Percentiles rank a stretch among this genome's conserved stretches.
Conservation (phyloP, 1,284 basidiomycete species). For the Inonotus hispidus region DNA sequence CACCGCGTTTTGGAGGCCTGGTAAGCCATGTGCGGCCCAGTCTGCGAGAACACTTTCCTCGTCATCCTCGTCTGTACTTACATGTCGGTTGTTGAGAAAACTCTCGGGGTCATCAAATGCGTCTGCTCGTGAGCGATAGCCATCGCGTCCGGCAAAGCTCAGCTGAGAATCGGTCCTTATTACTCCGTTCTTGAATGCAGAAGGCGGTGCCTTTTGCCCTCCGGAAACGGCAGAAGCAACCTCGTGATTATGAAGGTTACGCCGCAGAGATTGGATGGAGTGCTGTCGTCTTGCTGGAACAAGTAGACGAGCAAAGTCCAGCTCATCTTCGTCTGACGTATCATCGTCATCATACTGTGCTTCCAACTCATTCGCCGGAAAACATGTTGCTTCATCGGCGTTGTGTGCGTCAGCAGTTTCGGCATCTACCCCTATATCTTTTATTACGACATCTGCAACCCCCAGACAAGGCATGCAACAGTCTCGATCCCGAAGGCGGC, state of each 20-base stretch:
- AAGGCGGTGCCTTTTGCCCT: neutral
- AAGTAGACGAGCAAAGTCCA: conserved; percentile 59
- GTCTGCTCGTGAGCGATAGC: neutral
- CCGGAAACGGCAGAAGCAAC: neutral
- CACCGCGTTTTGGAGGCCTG: conserved; percentile 11
- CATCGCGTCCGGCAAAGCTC: neutral
- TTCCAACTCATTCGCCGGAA: neutral
- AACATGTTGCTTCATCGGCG: neutral
- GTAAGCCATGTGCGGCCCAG: conserved; percentile 12
- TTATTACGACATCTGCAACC: conserved; percentile 10
- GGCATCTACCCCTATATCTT: neutral
- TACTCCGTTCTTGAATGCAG: neutral
- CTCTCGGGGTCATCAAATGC: neutral
- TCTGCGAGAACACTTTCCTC: conserved; percentile 5
- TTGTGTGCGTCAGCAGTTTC: neutral
- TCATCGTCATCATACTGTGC: conserved; percentile 21
- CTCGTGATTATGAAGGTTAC: conserved; percentile 38
- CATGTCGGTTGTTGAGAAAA: conserved; percentile 1
- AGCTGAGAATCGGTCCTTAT: neutral
- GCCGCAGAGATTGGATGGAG: conserved; percentile 60
- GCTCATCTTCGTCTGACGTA: conserved; percentile 54
- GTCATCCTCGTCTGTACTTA: conserved; percentile 11
- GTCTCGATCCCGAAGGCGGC: conserved; percentile 8
- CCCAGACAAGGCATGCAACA: conserved; percentile 17
- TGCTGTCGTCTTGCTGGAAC: conserved; percentile 67